Conservation (phyloP, 176 grass and related monocot genomes). For the Oryza longistaminata region DNA sequence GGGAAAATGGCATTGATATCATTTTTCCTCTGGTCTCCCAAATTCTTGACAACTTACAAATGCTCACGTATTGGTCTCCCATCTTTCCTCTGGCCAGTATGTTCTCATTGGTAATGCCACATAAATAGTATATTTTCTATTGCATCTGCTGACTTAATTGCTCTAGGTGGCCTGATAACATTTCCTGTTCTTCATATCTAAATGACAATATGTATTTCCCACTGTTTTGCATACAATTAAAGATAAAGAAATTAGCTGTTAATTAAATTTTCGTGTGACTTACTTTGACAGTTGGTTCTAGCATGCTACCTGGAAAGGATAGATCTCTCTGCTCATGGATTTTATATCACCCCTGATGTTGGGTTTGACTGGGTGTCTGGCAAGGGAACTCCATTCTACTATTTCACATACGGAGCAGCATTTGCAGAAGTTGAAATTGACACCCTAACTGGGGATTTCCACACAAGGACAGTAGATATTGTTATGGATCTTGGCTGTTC, state of each 20-base stretch:
- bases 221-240: background rate
- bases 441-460: conserved; percentile 92
- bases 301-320: conserved; percentile 82
- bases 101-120: conserved; percentile 5
- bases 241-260: background rate
- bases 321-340: conserved; percentile 94
- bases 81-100: background rate
- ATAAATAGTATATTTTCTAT: background rate
- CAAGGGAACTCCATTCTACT: conserved; percentile 82
- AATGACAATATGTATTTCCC: background rate
- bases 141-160: background rate
- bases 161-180: background rate
- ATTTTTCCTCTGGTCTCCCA: background rate
- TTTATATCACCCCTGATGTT: conserved; percentile 85
- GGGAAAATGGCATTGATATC: background rate
- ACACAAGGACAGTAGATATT: conserved; percentile 79
- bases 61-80: background rate
- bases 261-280: conserved; percentile 16
- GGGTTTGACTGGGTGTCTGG: conserved; percentile 68
- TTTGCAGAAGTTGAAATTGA: conserved; percentile 99
- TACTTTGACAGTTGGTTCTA: conserved; percentile 56
- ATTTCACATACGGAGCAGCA: conserved; percentile 93
- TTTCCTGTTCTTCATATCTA: background rate
- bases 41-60: background rate
- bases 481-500: conserved; percentile 92